Evolutionary conservation across 768 basidiomycete species (phyloP), one percentile per base, ranked within the genome.

Genomic region (Boletus vinaceobasis): DNA sequence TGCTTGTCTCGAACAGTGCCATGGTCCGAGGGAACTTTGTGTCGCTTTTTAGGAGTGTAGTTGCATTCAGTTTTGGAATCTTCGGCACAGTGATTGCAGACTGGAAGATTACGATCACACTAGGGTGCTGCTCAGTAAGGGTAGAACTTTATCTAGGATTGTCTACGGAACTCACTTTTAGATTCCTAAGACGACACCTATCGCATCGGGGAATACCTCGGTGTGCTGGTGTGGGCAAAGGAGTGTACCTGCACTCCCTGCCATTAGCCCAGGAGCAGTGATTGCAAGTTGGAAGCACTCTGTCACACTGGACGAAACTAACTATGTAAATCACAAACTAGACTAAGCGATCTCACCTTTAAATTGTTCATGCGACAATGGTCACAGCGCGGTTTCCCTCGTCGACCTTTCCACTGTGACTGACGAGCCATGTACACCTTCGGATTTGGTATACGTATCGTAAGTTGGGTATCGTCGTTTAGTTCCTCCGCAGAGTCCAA

Each of bases 371-470:
- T 64, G 32, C 86, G 83, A 71, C 86, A 88, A 61, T 85, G 80
- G 72, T 88, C 86, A 63, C 86, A 88, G 46, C 86, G 77, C 60
- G 86, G 85, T 64, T 88, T 88, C 48, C 86, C 86, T 71, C 86
- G 77, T 55, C 85, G 79, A 54, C 86, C 85, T 58, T 86, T 85
- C 86, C 86, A 88, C 52, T 83, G 82, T 39, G 85, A 87, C 67
- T 84, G 84, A 56, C 80, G 83, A 63, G 79, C 83, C 80, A 83
- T 79, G 69, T 80, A 86, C 48, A 81, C 75, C 73, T 82, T 84
- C 35, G 82, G 81, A 62, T 85, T 86, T 3, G 85, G 85, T 60
- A 87, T 86, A 55, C 80, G 77, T 62, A 86, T 85, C 44, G 79
- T 84, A 60, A 86, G 74, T 56, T 79, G 80, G 46, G 73, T 73